Base-by-base conservation (phyloP, 2,329 filamentous ascomycete genomes). In the Albophoma yamanashiensis region DNA sequence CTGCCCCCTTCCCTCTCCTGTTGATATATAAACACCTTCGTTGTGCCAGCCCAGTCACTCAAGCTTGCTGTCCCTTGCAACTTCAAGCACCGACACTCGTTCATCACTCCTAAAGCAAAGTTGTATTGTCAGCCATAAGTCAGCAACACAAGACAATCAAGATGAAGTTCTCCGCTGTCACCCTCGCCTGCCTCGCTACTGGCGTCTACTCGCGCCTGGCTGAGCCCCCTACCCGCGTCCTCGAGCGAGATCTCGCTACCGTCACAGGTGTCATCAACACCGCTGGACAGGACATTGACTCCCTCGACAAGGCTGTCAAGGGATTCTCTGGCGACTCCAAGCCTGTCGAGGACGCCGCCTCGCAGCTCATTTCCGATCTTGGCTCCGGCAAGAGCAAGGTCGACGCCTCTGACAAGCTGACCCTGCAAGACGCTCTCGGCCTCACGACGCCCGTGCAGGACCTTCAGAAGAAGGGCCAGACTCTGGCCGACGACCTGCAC, bases 381-480 rank as follows among this genome's bases (percentile, higher is more conserved):
- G 59, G 60, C 42, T 60, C 64, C 45, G 63, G 64, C 56, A 60
- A 61, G 47, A 34, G 39, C 52, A 63, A 62, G 53, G 60, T 66
- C n/a, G 55, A 62, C 8, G 59, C 57, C 22, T 61, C 63, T 11
- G 12, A n/a, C 22, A 22, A 58, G 1, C 65, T 67, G 22, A 59
- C 45, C 39, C 58, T 66, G 3, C 42, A 25, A 25, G 65, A 64
- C 20, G 62, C 66, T 15, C 47, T 66, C 36, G 63, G 56, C 34
- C 61, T 67, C 52, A 58, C 58, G 34, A 55, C 36, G 1, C 64
- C 65, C 20, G 62, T 66, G 47, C 59, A 62, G 57, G 52, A 14
- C 34, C 67, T 73, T 14, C 68, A 70, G 62, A 62, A 61, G 36
- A 64, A 68, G 59, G 66, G 64, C 14, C 62, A 66, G 64, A 45